These are phyloP conservation scores for Sclerotinia nivalis DNA, from an alignment of 2,329 filamentous ascomycete species.

Conservation along the genomic window DNA sequence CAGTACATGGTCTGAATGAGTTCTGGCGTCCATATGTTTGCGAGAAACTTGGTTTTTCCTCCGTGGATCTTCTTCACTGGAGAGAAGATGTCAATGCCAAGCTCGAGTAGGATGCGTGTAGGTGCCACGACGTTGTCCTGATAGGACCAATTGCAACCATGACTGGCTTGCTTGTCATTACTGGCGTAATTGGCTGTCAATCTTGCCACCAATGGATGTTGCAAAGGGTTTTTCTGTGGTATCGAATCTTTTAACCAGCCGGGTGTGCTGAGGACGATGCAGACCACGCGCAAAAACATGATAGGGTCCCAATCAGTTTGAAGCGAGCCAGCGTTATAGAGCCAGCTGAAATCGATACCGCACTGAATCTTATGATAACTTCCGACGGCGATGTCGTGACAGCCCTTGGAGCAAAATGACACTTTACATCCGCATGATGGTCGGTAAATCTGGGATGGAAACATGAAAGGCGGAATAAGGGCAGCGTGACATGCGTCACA, in stretches of 20 bases:
- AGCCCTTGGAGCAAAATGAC: conserved; percentile 34
- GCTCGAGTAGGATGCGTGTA: conserved; percentile 29
- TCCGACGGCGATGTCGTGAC: conserved; percentile 28
- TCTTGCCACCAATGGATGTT: conserved; percentile 32
- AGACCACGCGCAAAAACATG: conserved; percentile 32
- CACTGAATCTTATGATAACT: conserved; percentile 37
- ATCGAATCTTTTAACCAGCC: background rate
- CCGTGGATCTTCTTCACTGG: background rate
- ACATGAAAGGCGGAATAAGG: conserved; percentile 27
- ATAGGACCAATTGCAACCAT: conserved; percentile 30
- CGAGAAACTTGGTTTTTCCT: background rate
- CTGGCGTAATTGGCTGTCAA: conserved; percentile 35
- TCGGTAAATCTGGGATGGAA: background rate
- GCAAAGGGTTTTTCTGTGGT: conserved; percentile 29
- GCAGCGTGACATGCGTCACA: conserved; percentile 37
- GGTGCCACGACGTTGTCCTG: conserved; percentile 35
- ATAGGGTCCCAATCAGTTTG: conserved; percentile 29
- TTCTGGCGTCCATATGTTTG: conserved; percentile 31
- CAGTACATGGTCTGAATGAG: conserved; percentile 37
- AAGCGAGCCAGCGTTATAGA: conserved; percentile 25
- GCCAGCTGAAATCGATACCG: conserved; percentile 33
- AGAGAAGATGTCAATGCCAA: conserved; percentile 36
- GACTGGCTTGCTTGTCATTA: conserved; percentile 10
- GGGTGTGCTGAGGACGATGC: conserved; percentile 32
- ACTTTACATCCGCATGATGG: conserved; percentile 32